A percentile compares a stretch with the other conserved stretches of the same genome.
These are phyloP conservation scores for Heritiera littoralis DNA, from an alignment of 345 rosid species.

Conservation along the genomic window DNA sequence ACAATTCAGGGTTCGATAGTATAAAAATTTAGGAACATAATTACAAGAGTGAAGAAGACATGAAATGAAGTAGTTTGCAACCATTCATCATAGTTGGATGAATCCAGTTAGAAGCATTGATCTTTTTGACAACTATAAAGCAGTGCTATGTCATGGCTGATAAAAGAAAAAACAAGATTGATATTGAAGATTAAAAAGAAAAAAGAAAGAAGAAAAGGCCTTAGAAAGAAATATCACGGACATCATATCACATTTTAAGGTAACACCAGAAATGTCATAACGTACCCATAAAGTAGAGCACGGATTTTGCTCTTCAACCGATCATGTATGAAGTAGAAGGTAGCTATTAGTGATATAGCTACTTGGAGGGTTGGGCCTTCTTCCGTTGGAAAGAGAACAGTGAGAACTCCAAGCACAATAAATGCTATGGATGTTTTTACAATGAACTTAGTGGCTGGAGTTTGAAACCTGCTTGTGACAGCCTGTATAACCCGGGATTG, in stretches of 20 bases:
- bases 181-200: neutral
- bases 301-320: slow-evolving; percentile 72
- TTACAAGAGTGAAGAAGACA: neutral
- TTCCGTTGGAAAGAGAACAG: slow-evolving; percentile 91
- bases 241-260: neutral
- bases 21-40: neutral
- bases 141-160: neutral
- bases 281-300: slow-evolving; percentile 80
- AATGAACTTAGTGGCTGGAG: slow-evolving; percentile 63
- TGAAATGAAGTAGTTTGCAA: neutral
- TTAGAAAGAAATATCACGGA: slow-evolving; percentile 3
- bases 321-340: slow-evolving; percentile 74
- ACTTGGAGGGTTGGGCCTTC: slow-evolving; percentile 97
- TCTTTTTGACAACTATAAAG: neutral
- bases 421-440: slow-evolving; percentile 66
- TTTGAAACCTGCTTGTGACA: slow-evolving; percentile 66
- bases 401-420: slow-evolving; percentile 68
- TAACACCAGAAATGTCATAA: slow-evolving; percentile 10
- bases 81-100: neutral
- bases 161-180: neutral
- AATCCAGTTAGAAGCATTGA: neutral
- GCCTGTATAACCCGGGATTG: slow-evolving; percentile 72
- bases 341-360: slow-evolving; percentile 66
- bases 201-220: neutral
- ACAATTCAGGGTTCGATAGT: slow-evolving; percentile 16